Conservation (phyloP, 202 grass and related monocot species). For the Setaria viridis region DNA sequence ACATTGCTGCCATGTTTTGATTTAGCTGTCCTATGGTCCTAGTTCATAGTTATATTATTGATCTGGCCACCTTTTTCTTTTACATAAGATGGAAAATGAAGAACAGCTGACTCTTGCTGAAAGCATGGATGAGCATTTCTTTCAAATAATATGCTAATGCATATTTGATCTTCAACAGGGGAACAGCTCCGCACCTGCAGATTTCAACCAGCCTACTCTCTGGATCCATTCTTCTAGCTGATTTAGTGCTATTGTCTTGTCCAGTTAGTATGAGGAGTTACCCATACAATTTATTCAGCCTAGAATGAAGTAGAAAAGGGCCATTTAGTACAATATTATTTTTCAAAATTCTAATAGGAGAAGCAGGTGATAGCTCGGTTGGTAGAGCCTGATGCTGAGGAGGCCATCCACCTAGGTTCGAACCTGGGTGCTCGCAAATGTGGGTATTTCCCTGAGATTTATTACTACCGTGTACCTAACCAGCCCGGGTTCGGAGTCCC, state of each 20-base stretch:
- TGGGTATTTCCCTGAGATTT: constrained; percentile 12
- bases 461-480: neutral
- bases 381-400: neutral
- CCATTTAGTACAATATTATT: neutral
- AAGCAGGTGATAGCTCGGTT: neutral
- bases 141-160: constrained; percentile 1
- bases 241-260: constrained; percentile 3
- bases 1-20: constrained; percentile 12
- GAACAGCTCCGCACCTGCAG: constrained; percentile 1
- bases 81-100: constrained; percentile 1
- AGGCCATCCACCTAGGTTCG: neutral
- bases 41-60: constrained; percentile 12
- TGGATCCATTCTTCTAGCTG: neutral
- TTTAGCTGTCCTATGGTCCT: neutral
- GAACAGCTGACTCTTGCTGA: constrained; percentile 8
- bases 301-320: constrained; percentile 3
- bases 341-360: neutral
- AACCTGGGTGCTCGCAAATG: neutral
- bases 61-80: constrained; percentile 2
- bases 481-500: neutral
- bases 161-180: constrained; percentile 8
- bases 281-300: neutral
- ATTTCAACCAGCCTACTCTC: constrained; percentile 2
- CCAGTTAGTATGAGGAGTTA: neutral
- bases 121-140: constrained; percentile 8